Evolutionary conservation across 1,139 yeast genomes (phyloP), one percentile per base, ranked within the genome.

Genomic region (Sugiyamaella grinbergsii): DNA sequence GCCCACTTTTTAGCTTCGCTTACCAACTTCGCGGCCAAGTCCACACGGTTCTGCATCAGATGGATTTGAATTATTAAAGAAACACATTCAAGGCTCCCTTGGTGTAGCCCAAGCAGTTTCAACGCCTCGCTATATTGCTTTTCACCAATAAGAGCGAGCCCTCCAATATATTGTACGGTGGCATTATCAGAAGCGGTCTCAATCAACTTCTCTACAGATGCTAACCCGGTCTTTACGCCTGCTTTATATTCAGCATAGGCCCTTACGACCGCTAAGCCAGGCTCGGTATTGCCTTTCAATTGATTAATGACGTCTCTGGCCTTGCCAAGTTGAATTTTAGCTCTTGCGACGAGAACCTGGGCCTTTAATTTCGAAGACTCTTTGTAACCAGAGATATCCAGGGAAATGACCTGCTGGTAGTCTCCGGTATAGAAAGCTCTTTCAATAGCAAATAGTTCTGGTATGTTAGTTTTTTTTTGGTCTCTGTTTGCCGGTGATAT

Each of bases 1-100:
- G 86, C 76, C 69, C 83, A 80, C 52, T 66, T 69, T 56, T 71
- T 68, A 29, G 74, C 71, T 24, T 60, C 65, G 11, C 58, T 57
- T 18, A 72, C 63, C 46, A 66, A 66, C 47, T 60, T 56, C 38
- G 54, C 58, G 1, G 77, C 77, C 33, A 60, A 61, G 13, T 62
- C 67, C 5, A 66, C 54, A 40, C 65, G 62, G 59, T 68, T 64
- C 50, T 63, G 69, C 16, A 64, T 52, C 34, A 73, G 61, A 42
- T 66, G 59, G 45, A 73, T 62, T 52, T 74, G 74, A 5, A 70
- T 68, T 36, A 62, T 58, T 46, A 73, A 57, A 11, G 75, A 64
- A 16, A 68, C 67, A 38, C 69, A 67, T 52, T 69, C 74, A 36
- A 70, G 58, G 34, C 61, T 59, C 29, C 71, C 66, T 53, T 67